Conservation (phyloP, 2,329 filamentous ascomycete genomes). For the Microcyclospora pomicola region DNA sequence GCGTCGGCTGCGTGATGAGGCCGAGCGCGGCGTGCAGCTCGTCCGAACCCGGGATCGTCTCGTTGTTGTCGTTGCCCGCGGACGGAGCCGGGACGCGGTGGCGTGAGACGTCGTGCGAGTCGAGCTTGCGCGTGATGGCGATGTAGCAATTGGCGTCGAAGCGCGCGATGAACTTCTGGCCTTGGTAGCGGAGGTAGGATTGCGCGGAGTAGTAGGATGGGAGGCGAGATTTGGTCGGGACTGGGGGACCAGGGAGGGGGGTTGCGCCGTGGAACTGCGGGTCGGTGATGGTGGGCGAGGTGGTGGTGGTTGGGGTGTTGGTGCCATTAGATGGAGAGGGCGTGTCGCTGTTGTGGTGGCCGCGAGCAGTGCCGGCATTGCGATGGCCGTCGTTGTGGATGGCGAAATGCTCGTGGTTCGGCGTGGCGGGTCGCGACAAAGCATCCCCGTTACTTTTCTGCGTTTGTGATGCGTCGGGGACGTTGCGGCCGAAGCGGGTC, state of each 20-base stretch:
- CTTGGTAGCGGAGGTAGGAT: slow-evolving; percentile 93
- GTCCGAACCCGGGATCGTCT: slow-evolving; percentile 1
- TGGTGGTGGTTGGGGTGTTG: slow-evolving; percentile 4
- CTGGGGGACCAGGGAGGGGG: slow-evolving; percentile 16
- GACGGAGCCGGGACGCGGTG: slow-evolving; percentile 37
- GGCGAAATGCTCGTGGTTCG: slow-evolving; percentile 34
- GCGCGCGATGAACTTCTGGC: slow-evolving; percentile 87
- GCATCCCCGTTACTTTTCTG: slow-evolving; percentile 63
- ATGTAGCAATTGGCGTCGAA: slow-evolving; percentile 99
- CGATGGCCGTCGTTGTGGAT: slow-evolving; percentile 40
- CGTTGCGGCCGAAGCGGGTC: slow-evolving; percentile 84
- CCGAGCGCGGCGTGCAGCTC: slow-evolving; percentile 59
- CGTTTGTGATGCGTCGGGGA: slow-evolving; percentile 66
- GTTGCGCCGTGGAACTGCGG: slow-evolving; percentile 35
- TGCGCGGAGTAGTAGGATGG: slow-evolving; percentile 81
- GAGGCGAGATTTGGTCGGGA: slow-evolving; percentile 26
- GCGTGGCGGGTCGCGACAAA: slow-evolving; percentile 32
- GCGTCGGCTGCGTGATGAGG: slow-evolving; percentile 72
- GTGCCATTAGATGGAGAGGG: slow-evolving; percentile 10
- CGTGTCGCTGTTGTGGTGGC: slow-evolving; percentile 23
- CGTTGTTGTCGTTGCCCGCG: slow-evolving; percentile 6
- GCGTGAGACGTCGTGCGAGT: slow-evolving; percentile 88
- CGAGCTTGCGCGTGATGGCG: slow-evolving; percentile 91
- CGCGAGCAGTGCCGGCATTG: slow-evolving; percentile 33
- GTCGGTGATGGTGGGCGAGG: slow-evolving; percentile 19